phyloP scores from a whole-genome alignment of 108 stramenopile genomes.

The Pseudonitzschia multiseries region DNA sequence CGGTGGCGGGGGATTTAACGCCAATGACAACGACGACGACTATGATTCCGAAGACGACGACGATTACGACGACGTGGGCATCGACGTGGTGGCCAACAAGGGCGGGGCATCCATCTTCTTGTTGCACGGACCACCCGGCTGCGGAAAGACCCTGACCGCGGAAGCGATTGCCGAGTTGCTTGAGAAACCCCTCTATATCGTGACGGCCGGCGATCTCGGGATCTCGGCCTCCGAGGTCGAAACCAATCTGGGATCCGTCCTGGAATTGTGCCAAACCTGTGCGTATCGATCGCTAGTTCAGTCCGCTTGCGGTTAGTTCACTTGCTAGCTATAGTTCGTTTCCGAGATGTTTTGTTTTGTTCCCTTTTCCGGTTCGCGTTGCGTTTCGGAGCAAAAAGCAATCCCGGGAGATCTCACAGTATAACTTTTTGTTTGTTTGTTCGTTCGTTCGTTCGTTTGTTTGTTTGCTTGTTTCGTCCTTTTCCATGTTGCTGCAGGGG shows the following conservation, averaged over 20 bases:
- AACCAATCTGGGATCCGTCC: constrained; percentile 52
- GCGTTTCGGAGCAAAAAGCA: too few species aligned
- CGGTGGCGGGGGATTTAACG: constrained; percentile 23
- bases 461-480: neutral
- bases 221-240: constrained; percentile 73
- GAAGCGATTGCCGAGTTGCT: constrained; percentile 60
- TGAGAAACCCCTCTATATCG: constrained; percentile 59
- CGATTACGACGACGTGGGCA: constrained; percentile 50
- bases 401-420: too few species aligned
- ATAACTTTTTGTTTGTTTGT: too few species aligned
- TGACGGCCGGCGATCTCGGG: constrained; percentile 68
- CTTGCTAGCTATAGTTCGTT: too few species aligned
- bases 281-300: neutral
- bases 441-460: too few species aligned
- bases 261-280: constrained; percentile 49
- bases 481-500: constrained; percentile 30
- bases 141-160: constrained; percentile 66
- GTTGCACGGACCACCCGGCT: constrained; percentile 53
- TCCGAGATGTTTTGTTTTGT: too few species aligned
- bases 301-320: too few species aligned
- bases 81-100: constrained; percentile 77
- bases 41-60: constrained; percentile 21
- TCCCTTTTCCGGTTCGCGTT: too few species aligned
- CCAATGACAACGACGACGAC: constrained; percentile 29
- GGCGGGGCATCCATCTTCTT: constrained; percentile 61